A percentile compares a stretch with the other conserved stretches of the same genome.
These are phyloP conservation scores for Fraxinus xanthoxyloides DNA, from an alignment of 305 asterid genomes.

Conservation along the genomic window DNA sequence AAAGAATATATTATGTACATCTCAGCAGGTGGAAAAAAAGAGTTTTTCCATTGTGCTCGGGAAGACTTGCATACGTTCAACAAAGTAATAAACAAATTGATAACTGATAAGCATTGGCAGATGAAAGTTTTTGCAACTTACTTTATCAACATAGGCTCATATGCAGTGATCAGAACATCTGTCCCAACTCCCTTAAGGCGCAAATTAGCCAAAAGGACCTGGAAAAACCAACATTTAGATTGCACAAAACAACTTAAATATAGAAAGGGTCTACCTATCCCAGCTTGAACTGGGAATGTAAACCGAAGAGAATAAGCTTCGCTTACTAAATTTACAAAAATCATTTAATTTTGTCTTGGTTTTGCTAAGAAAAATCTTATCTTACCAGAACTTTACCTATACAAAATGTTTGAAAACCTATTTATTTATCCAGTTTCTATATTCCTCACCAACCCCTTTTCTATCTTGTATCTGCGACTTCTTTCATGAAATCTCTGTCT, in stretches of 20 bases:
- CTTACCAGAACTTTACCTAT: not conserved
- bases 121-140: conserved; percentile 30
- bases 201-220: conserved; percentile 84
- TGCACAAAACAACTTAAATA: conserved; percentile 1
- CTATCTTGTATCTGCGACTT: not conserved
- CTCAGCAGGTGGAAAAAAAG: not conserved
- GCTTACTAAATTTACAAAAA: not conserved
- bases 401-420: not conserved
- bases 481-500: not conserved
- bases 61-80: not conserved
- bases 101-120: not conserved
- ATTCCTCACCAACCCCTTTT: not conserved
- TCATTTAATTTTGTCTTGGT: not conserved
- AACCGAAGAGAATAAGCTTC: not conserved
- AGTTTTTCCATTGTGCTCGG: not conserved
- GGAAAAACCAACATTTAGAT: conserved; percentile 19
- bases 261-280: not conserved
- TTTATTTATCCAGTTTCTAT: not conserved
- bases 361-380: not conserved
- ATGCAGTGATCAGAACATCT: conserved; percentile 75
- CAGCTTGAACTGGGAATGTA: conserved; percentile 13
- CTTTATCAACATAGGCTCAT: conserved; percentile 79
- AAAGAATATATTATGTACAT: not conserved
- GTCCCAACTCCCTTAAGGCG: conserved; percentile 79
- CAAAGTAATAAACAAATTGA: not conserved